Evolutionary conservation across 1,139 yeast genomes (phyloP).

Genomic region (Oligophagozyma castellii): DNA sequence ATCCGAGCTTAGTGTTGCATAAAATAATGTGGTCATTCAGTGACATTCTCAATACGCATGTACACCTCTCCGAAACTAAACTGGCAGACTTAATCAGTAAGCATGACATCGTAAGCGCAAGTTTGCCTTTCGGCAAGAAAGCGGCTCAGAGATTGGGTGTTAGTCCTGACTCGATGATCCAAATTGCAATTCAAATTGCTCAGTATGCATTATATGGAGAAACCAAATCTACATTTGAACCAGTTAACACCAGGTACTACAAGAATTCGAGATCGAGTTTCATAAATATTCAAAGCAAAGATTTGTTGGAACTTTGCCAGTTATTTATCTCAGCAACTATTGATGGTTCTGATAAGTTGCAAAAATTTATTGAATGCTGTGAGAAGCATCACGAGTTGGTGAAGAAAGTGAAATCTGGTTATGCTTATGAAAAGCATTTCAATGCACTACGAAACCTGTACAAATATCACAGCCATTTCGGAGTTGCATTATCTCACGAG

Average conservation of each 20-base stretch:
- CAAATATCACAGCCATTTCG: slow-evolving; percentile 18
- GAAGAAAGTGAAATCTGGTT: slow-evolving; percentile 41
- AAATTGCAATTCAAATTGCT: slow-evolving; percentile 54
- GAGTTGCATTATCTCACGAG: slow-evolving; percentile 30
- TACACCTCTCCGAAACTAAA: slow-evolving; percentile 60
- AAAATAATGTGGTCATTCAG: slow-evolving; percentile 39
- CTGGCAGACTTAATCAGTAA: slow-evolving; percentile 63
- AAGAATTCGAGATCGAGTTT: slow-evolving; percentile 57
- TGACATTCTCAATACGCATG: slow-evolving; percentile 31
- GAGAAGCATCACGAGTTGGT: slow-evolving; percentile 36
- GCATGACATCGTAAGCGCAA: slow-evolving; percentile 41
- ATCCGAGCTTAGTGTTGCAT: slow-evolving; percentile 25
- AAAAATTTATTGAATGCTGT: slow-evolving; percentile 38
- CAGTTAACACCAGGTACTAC: slow-evolving; percentile 58
- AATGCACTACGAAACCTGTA: slow-evolving; percentile 45
- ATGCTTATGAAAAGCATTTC: slow-evolving; percentile 60
- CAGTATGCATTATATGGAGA: slow-evolving; percentile 63
- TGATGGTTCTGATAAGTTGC: slow-evolving; percentile 14
- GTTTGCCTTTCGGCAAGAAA: slow-evolving; percentile 31
- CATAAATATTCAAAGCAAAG: slow-evolving; percentile 47
- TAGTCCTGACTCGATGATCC: slow-evolving; percentile 54
- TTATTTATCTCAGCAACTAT: slow-evolving; percentile 42
- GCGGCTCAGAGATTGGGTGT: slow-evolving; percentile 39
- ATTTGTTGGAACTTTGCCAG: slow-evolving; percentile 42
- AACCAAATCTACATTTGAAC: slow-evolving; percentile 54